Evolutionary conservation across 345 rosid genomes (phyloP), one percentile per base, ranked within the genome.

Genomic region (Iberis pinnata): DNA sequence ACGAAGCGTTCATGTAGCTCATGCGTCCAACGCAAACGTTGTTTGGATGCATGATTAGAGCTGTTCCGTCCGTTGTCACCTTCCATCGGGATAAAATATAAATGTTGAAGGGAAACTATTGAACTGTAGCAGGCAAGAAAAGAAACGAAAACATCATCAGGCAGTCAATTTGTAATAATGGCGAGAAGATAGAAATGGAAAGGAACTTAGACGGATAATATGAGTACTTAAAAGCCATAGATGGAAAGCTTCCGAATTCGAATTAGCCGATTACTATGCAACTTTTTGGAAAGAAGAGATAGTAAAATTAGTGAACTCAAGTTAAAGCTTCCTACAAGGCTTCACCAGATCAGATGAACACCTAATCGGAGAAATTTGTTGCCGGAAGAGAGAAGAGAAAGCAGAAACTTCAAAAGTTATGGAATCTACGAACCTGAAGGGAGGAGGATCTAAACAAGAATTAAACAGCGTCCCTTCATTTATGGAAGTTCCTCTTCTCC

Each of bases 1-100:
- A 92, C 98, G 71, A 92, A 92, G 55, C 96, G 98, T 33, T 92
- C 98, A 55, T 92, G 98, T 56, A 92, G 98, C 53, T 92, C 98
- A 64, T 92, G 80, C 13, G 98, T 92, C 98, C 98, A 92, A 40
- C 95, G 96, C 71, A 92, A 51, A 32, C 96, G 77, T 70, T 88
- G 98, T 79, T 92, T 92, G 15, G 98, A 92, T 33, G 98, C 87
- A 66, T 82, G 96, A 77, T 70, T 84, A 39, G 86, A 63, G 69
- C 77, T 76, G 78, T 61, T 80, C 40, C 85, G 94, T 57, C 88
- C 93, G 50, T 56, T 76, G 33, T 67, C 64, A 26, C 84, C 79
- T 54, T 85, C 98, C 96, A 92, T 88, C 61, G 38, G 9, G 70
- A 68, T 73, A 66, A 71, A 59, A 68, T 78, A 83, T 67, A 76